phyloP scores from a whole-genome alignment of 768 basidiomycete species.

The Pulveroboletus sp. region DNA sequence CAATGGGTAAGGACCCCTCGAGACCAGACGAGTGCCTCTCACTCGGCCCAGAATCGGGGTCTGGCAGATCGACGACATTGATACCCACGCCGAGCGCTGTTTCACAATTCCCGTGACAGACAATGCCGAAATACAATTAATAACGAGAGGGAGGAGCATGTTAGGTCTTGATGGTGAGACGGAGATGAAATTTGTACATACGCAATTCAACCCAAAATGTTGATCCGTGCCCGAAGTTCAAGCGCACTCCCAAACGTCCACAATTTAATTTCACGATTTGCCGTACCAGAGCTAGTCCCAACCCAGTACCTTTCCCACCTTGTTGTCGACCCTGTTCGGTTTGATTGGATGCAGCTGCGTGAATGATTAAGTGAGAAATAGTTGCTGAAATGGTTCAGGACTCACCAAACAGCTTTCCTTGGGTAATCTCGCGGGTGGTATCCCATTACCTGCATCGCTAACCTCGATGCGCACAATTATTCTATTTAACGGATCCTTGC shows the following conservation, averaged over 20 bases:
- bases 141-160: constrained; percentile 1
- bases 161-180: constrained; percentile 10
- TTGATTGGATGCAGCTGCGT: constrained; percentile 67
- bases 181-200: constrained; percentile 27
- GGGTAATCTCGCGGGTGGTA: constrained; percentile 62
- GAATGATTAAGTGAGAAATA: neutral
- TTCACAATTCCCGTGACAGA: neutral
- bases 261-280: constrained; percentile 74
- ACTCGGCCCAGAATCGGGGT: constrained; percentile 19
- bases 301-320: constrained; percentile 68
- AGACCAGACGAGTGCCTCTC: constrained; percentile 21
- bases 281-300: constrained; percentile 72
- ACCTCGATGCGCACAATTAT: constrained; percentile 86
- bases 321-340: constrained; percentile 73
- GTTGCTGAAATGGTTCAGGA: neutral
- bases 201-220: constrained; percentile 87
- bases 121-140: constrained; percentile 6
- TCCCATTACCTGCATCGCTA: constrained; percentile 67
- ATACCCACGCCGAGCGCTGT: constrained; percentile 65
- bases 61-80: constrained; percentile 36
- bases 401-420: constrained; percentile 69
- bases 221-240: constrained; percentile 63
- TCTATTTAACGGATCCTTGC: constrained; percentile 39
- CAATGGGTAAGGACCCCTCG: constrained; percentile 25
- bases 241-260: constrained; percentile 67